phyloP scores from a whole-genome alignment of 805 yeast species.

The Trichomonascus vanleenenianus region DNA sequence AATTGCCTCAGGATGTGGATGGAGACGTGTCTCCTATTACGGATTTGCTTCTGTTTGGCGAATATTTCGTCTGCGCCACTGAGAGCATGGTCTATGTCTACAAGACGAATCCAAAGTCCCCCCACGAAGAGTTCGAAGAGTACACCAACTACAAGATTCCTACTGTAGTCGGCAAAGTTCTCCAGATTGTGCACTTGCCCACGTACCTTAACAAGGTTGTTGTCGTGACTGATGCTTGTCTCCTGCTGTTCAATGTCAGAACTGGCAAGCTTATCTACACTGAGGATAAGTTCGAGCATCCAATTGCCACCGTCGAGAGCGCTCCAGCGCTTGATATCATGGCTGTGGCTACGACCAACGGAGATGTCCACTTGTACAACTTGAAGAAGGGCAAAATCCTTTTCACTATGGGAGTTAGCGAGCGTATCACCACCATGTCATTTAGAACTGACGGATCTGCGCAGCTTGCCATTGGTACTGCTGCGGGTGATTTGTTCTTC shows the following conservation, averaged over 20 bases:
- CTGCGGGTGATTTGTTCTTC: constrained; percentile 76
- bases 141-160: constrained; percentile 58
- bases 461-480: constrained; percentile 72
- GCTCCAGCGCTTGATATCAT: constrained; percentile 85
- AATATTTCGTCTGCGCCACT: constrained; percentile 55
- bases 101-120: constrained; percentile 37
- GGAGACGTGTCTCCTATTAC: constrained; percentile 34
- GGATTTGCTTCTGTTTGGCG: constrained; percentile 65
- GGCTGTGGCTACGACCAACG: constrained; percentile 68
- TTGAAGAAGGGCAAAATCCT: constrained; percentile 54
- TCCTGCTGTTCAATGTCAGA: constrained; percentile 64
- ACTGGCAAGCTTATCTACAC: constrained; percentile 65
- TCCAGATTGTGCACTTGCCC: constrained; percentile 71
- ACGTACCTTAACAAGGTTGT: constrained; percentile 87
- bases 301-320: constrained; percentile 60
- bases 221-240: constrained; percentile 61
- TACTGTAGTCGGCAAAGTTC: constrained; percentile 61
- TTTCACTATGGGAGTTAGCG: constrained; percentile 38
- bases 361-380: constrained; percentile 59
- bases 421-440: constrained; percentile 50
- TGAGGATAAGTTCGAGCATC: constrained; percentile 36
- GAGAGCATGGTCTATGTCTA: constrained; percentile 44
- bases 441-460: constrained; percentile 87
- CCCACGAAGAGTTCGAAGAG: constrained; percentile 43
- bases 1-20: constrained; percentile 21